Percentiles rank a stretch among this genome's conserved stretches.
Evolutionary conservation across 768 basidiomycete genomes (phyloP).

Genomic region (Clavulina sp.): DNA sequence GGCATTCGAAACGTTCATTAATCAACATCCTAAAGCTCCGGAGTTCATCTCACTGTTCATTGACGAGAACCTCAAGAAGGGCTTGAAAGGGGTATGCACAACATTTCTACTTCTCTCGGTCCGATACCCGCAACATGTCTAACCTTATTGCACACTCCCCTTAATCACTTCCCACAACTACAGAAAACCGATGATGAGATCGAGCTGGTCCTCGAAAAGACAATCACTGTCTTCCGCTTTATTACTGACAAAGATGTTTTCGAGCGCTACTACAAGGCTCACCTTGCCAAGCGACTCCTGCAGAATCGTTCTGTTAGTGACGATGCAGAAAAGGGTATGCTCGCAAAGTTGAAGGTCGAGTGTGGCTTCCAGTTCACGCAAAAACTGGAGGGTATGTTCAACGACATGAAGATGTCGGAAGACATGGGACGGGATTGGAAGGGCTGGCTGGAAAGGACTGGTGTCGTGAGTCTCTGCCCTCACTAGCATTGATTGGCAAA

Average conservation of each 20-base stretch:
- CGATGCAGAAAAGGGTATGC: constrained; percentile 94
- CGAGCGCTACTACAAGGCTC: constrained; percentile 92
- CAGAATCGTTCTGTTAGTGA: constrained; percentile 80
- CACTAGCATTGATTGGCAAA: not conserved
- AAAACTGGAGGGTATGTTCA: constrained; percentile 97
- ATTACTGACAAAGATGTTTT: constrained; percentile 93
- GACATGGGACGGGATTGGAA: constrained; percentile 70
- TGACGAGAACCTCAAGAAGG: constrained; percentile 89
- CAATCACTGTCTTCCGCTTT: constrained; percentile 89
- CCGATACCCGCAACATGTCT: no score
- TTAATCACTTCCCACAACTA: not conserved
- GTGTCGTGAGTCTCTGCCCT: constrained; percentile 30
- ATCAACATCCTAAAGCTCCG: constrained; percentile 68
- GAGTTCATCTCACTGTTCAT: constrained; percentile 95
- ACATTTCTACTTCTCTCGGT: not conserved
- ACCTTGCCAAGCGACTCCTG: constrained; percentile 84
- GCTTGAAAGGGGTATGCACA: constrained; percentile 70
- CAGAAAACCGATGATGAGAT: constrained; percentile 94
- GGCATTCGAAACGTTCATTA: constrained; percentile 90
- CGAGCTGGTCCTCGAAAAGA: constrained; percentile 80
- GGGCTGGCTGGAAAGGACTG: constrained; percentile 33
- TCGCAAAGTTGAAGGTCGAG: constrained; percentile 91
- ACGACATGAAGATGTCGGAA: constrained; percentile 77
- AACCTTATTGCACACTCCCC: no score
- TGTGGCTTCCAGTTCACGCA: constrained; percentile 95